Conservation (phyloP, 352 stramenopile genomes). For the Globisporangium emineosum region DNA sequence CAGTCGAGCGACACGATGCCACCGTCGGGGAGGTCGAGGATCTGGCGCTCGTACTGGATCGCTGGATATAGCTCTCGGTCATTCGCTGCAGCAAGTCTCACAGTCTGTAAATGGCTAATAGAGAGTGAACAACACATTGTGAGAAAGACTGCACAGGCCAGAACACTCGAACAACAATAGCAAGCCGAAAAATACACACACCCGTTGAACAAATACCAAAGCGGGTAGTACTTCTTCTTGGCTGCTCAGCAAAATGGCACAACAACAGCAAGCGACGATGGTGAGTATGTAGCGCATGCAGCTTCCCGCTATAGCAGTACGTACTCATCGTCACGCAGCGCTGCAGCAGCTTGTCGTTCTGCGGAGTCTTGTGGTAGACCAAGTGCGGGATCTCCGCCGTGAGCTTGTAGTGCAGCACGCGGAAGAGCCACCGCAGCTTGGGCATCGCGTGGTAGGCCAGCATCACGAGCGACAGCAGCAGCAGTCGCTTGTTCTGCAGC, state of each 20-base stretch:
- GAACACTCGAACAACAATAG: too few species aligned
- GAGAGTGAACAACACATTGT: not conserved
- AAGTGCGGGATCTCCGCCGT: slow-evolving; percentile 41
- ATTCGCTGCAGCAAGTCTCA: slow-evolving; percentile 37
- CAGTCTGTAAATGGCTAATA: slow-evolving; percentile 49
- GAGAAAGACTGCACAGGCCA: too few species aligned
- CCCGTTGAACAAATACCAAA: slow-evolving; percentile 58
- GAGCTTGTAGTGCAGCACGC: slow-evolving; percentile 29
- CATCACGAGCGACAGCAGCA: slow-evolving; percentile 6
- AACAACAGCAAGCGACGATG: not conserved
- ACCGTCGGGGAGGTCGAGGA: slow-evolving; percentile 54
- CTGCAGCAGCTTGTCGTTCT: slow-evolving; percentile 35
- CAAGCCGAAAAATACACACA: slow-evolving; percentile 2
- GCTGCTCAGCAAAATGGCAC: slow-evolving; percentile 22
- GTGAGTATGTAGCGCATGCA: too few species aligned
- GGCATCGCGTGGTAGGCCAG: slow-evolving; percentile 6
- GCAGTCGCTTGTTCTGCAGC: slow-evolving; percentile 1
- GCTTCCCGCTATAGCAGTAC: slow-evolving; percentile 6
- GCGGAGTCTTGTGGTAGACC: slow-evolving; percentile 32
- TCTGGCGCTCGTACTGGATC: slow-evolving; percentile 58
- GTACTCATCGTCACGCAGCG: slow-evolving; percentile 41
- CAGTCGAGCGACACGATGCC: slow-evolving; percentile 74
- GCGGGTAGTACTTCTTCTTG: slow-evolving; percentile 49
- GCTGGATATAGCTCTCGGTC: slow-evolving; percentile 25
- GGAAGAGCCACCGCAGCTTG: not conserved